Evolutionary conservation across 352 stramenopile species (phyloP), one percentile per base, ranked within the genome.

Genomic region (Phytophthora constricta): DNA sequence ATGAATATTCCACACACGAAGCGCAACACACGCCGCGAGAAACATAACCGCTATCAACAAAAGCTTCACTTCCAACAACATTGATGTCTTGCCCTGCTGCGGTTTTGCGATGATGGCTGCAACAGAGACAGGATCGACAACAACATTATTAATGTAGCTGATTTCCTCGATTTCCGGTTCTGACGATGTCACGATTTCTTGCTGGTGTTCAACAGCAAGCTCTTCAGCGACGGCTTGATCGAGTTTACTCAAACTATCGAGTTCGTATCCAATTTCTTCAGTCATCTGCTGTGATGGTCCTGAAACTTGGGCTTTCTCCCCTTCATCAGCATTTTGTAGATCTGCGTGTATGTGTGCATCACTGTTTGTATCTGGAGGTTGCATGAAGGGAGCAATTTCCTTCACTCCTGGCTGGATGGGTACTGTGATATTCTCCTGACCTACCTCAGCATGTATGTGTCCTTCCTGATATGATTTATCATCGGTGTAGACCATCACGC

Each of bases 1-100:
- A 45, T 80, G 80, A 8, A 80, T 62, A 7, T 74, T 89, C 41
- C 74, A 82, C 20, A 84, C 69, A 2, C 80, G 81, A 37, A 80
- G 27, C 3, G 79, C 68, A 11, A 90, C 68, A n/a, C 74, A 71
- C 2, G 65, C 80, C n/a, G 58, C 80, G 42, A 92, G 61, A 28
- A 87, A 50, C 34, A 71, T 68, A 45, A 89, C 68, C 2, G 61
- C 63, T 0, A 77, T 11, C 9, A 87, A 55, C 39, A 90, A 52
- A 43, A 86, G 23, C 17, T 82, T 57, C 43, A 71, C 22, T 27
- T 86, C 70, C 70, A 61, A 80, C 13, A 78, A 84, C 55, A 89
- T 63, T 28, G 57, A 50, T 19, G 33, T 19, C 11, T 34, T 63
- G 16, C 27, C 39, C 43, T 28, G 41, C 4, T 28, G 41, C 4